Percentiles rank a stretch among this genome's conserved stretches.
phyloP scores from a whole-genome alignment of 208 protist genomes.

The Leishmania mexicana region DNA sequence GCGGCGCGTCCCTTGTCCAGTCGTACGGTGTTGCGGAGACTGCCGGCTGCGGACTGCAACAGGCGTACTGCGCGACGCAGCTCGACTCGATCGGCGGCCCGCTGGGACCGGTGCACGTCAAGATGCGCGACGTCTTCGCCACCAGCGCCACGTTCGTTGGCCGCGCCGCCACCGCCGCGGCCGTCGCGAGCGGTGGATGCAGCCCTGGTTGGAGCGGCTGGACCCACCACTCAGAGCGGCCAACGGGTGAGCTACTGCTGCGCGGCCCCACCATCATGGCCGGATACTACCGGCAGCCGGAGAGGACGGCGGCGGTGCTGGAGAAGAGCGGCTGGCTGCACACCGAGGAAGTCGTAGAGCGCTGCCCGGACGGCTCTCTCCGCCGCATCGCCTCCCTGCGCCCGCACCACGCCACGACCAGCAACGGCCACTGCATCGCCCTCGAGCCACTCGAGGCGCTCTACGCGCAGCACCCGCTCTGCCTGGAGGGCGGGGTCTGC shows the following conservation, averaged over 20 bases:
- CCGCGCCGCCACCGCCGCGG: slow-evolving; percentile 7
- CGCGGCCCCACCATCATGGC: slow-evolving; percentile 59
- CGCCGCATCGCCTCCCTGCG: slow-evolving; percentile 67
- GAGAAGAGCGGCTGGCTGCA: slow-evolving; percentile 66
- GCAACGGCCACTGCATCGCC: slow-evolving; percentile 57
- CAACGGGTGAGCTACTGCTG: slow-evolving; percentile 75
- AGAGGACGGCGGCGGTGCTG: slow-evolving; percentile 66
- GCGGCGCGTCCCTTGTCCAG: slow-evolving; percentile 59
- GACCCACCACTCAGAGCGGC: slow-evolving; percentile 34
- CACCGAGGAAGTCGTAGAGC: slow-evolving; percentile 76
- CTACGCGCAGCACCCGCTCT: slow-evolving; percentile 58
- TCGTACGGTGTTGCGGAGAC: slow-evolving; percentile 57
- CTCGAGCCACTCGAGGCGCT: slow-evolving; percentile 69
- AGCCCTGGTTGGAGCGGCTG: slow-evolving; percentile 9
- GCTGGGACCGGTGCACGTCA: slow-evolving; percentile 72
- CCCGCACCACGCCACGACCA: slow-evolving; percentile 65
- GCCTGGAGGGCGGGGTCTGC: slow-evolving; percentile 41
- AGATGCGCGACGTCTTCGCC: slow-evolving; percentile 75
- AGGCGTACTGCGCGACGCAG: slow-evolving; percentile 33
- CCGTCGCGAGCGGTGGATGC: not conserved
- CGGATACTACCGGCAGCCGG: slow-evolving; percentile 86
- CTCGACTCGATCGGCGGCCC: slow-evolving; percentile 49
- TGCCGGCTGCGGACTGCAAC: slow-evolving; percentile 43
- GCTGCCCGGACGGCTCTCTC: slow-evolving; percentile 49
- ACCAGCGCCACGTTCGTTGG: slow-evolving; percentile 8